Percentiles rank a stretch among this genome's conserved stretches.
Conservation (phyloP, 1,284 basidiomycete genomes). For the Ceratobasidium sp. region DNA sequence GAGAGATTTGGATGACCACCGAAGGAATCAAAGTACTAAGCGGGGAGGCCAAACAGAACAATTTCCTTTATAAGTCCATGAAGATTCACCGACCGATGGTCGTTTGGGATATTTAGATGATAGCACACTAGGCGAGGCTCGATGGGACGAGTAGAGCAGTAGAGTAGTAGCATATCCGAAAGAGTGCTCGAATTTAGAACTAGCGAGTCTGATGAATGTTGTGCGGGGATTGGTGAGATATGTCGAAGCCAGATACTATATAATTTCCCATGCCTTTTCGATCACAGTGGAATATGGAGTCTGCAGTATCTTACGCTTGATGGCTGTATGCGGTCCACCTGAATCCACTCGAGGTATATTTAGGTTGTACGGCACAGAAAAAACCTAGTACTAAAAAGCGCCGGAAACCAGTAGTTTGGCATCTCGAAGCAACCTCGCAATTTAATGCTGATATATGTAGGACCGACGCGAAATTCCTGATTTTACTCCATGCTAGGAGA, state of each 20-base stretch:
- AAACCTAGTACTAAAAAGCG: too few species aligned
- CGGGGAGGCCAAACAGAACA: not conserved
- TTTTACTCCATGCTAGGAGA: not conserved
- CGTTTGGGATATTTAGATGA: conserved; percentile 35
- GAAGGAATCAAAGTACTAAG: not conserved
- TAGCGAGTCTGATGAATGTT: conserved; percentile 12
- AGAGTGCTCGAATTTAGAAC: conserved; percentile 11
- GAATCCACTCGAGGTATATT: not conserved
- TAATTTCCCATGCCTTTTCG: too few species aligned
- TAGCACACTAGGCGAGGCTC: not conserved
- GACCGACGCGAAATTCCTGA: not conserved
- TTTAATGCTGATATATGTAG: not conserved
- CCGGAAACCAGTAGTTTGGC: too few species aligned
- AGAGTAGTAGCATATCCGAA: not conserved
- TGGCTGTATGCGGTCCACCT: too few species aligned
- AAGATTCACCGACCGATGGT: not conserved
- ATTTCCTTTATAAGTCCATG: not conserved
- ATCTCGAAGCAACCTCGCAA: not conserved
- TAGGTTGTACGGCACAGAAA: too few species aligned
- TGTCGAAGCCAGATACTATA: conserved; percentile 1
- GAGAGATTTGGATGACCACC: too few species aligned
- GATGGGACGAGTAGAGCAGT: not conserved
- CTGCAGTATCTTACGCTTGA: too few species aligned
- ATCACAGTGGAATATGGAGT: not conserved
- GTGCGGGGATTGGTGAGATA: not conserved